These are phyloP conservation scores for Penicillium waksmanii DNA, from an alignment of 495 filamentous ascomycete genomes.

Conservation along the genomic window DNA sequence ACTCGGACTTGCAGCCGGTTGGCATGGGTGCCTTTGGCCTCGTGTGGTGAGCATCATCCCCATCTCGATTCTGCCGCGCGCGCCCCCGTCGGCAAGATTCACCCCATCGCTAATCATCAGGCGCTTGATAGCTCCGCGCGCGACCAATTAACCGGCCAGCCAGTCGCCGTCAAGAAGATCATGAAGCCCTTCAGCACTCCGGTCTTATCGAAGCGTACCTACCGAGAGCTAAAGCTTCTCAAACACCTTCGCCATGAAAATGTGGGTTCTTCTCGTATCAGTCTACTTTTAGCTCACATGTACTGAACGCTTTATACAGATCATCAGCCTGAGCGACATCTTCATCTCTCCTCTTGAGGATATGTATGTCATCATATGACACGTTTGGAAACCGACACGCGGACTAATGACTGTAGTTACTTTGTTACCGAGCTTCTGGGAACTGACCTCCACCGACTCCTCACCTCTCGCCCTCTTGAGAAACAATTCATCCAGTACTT, in stretches of 20 bases:
- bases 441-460: constrained; percentile 91
- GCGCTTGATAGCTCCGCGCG: constrained; percentile 74
- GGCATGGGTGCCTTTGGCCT: constrained; percentile 99
- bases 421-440: constrained; percentile 98
- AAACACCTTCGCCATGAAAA: constrained; percentile 98
- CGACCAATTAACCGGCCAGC: constrained; percentile 93
- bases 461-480: constrained; percentile 94
- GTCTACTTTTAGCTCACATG: background rate
- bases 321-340: constrained; percentile 98
- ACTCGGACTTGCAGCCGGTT: constrained; percentile 96
- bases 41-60: constrained; percentile 74
- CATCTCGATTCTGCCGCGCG: constrained; percentile 12
- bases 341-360: constrained; percentile 99
- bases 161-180: constrained; percentile 99
- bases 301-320: constrained; percentile 54
- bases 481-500: constrained; percentile 99
- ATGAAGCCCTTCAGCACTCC: constrained; percentile 99
- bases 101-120: constrained; percentile 21
- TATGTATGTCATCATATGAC: constrained; percentile 67
- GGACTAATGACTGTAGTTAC: constrained; percentile 62
- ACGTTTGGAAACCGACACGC: background rate
- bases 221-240: constrained; percentile 94
- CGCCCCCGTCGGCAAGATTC: constrained; percentile 12
- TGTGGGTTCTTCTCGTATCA: constrained; percentile 50
- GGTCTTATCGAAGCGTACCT: constrained; percentile 94